Percentiles rank a stretch among this genome's conserved stretches.
phyloP scores from a whole-genome alignment of 2,329 filamentous ascomycete species.

The Rhynchosporium secalis region DNA sequence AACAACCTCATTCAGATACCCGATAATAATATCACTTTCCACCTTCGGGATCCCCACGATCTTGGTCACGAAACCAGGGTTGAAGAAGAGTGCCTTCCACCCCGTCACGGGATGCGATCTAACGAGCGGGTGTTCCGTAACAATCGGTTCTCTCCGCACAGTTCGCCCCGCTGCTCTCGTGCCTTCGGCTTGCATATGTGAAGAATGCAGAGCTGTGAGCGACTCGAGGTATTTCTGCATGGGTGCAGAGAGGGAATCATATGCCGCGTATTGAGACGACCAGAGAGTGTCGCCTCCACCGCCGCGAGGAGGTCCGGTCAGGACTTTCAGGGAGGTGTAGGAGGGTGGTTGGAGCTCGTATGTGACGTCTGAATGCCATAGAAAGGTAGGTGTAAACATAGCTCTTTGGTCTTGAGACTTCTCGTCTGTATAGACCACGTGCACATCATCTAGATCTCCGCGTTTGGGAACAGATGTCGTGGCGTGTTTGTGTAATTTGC shows the following conservation, averaged over 20 bases:
- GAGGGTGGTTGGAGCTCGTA: slow-evolving; percentile 59
- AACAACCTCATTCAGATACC: slow-evolving; percentile 54
- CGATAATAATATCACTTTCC: slow-evolving; percentile 54
- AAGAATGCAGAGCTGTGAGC: slow-evolving; percentile 56
- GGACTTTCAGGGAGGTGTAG: slow-evolving; percentile 56
- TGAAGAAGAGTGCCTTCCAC: slow-evolving; percentile 62
- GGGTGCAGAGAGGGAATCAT: slow-evolving; percentile 53
- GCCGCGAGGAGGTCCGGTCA: slow-evolving; percentile 53
- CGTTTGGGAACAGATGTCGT: slow-evolving; percentile 53
- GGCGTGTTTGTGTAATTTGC: slow-evolving; percentile 54
- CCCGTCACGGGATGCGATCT: slow-evolving; percentile 62
- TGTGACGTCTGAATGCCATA: slow-evolving; percentile 49
- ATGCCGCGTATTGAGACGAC: slow-evolving; percentile 59
- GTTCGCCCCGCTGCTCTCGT: slow-evolving; percentile 48
- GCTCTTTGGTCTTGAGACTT: slow-evolving; percentile 54
- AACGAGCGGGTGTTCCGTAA: slow-evolving; percentile 57
- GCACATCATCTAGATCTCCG: slow-evolving; percentile 54
- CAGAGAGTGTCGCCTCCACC: slow-evolving; percentile 59
- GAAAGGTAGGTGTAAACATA: slow-evolving; percentile 54
- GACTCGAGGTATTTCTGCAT: slow-evolving; percentile 60
- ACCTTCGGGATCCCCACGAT: slow-evolving; percentile 59
- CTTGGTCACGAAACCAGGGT: slow-evolving; percentile 57
- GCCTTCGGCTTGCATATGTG: slow-evolving; percentile 41
- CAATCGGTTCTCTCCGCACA: slow-evolving; percentile 53
- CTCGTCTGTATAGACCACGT: slow-evolving; percentile 56